A percentile compares a stretch with the other conserved stretches of the same genome.
These are phyloP conservation scores for Debaryomyces udenii DNA, from an alignment of 1,139 yeast genomes.

Conservation along the genomic window DNA sequence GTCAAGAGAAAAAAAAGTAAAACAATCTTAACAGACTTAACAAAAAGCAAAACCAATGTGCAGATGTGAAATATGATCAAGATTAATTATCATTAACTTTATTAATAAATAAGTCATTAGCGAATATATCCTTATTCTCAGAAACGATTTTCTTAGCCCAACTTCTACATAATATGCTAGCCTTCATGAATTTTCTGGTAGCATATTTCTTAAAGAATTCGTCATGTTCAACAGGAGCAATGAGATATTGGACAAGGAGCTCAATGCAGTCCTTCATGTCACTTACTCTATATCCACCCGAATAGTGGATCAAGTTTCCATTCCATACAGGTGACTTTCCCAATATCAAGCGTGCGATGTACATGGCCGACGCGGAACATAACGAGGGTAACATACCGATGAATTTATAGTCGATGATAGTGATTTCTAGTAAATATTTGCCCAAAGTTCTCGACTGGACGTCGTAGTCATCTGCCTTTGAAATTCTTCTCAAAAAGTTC, in stretches of 20 bases:
- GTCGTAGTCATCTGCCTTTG: conserved; percentile 95
- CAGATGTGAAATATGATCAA: conserved; percentile 1
- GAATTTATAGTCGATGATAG: conserved; percentile 79
- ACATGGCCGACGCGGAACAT: conserved; percentile 93
- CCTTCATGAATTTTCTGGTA: conserved; percentile 87
- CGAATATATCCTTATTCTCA: conserved; percentile 36
- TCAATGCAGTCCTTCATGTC: conserved; percentile 74
- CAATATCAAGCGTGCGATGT: conserved; percentile 76
- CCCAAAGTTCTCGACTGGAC: conserved; percentile 91
- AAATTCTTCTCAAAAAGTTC: conserved; percentile 89
- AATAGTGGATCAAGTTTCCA: conserved; percentile 82
- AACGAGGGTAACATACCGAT: conserved; percentile 79
- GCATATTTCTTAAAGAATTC: conserved; percentile 95
- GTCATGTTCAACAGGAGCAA: conserved; percentile 86
- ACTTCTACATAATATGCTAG: conserved; percentile 81
- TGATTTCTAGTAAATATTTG: conserved; percentile 81
- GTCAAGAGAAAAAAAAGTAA: background rate
- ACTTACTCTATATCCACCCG: conserved; percentile 84
- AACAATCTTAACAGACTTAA: background rate
- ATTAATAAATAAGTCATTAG: conserved; percentile 9
- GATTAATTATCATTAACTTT: conserved; percentile 4
- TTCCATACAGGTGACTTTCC: conserved; percentile 75
- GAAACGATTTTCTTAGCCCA: conserved; percentile 76
- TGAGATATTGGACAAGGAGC: conserved; percentile 75
- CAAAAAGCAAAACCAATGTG: conserved; percentile 7